Base-by-base conservation (phyloP, 352 stramenopile species). In the Globisporangium alternatum region DNA sequence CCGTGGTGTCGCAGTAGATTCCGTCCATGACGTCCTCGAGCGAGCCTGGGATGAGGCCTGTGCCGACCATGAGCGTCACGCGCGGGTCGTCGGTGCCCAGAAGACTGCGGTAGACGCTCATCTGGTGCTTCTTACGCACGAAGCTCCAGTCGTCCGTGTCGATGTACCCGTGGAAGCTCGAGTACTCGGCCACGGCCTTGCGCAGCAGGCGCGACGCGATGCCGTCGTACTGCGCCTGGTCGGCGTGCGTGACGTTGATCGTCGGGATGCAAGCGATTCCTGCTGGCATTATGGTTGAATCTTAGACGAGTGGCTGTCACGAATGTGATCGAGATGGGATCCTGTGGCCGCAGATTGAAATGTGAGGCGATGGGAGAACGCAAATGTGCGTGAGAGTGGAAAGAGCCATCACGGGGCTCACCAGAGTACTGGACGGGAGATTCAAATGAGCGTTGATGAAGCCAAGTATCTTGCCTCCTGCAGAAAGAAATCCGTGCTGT, bases 21-120 rank as follows among this genome's bases (percentile, higher is more conserved):
- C 74, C 74, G 13, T 64, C 60, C 74, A 81, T 79, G 66, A 77
- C 69, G 47, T 81, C 60, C n/a, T 66, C 48, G 3, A 66, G 21
- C 1, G 58, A 28, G 4, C 43, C 58, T 15, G n/a, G n/a, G 58
- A 64, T 64, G 17, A 48, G 30, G 6, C 43, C 47, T 31, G 58
- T 47, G 43, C 58, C 56, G 21, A 62, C 37, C 56, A 62, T 62
- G 22, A 51, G 37, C 56, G 56, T 62, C 37, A 62, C 56, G 5
- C 33, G 30, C 17, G 52, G 30, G 21, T 57, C 52, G 56, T 62
- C 21, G 2, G 56, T 62, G 8, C 43, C 43, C 2, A 31, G 39
- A 0, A 54, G 25, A 12, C 56, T 62, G 30, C 56, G 56, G 33
- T 65, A 65, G 31, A 65, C 25, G 48, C 3, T 60, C 59, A 65